phyloP scores from a whole-genome alignment of 441 rosid genomes.

The Biscutella laevigata region DNA sequence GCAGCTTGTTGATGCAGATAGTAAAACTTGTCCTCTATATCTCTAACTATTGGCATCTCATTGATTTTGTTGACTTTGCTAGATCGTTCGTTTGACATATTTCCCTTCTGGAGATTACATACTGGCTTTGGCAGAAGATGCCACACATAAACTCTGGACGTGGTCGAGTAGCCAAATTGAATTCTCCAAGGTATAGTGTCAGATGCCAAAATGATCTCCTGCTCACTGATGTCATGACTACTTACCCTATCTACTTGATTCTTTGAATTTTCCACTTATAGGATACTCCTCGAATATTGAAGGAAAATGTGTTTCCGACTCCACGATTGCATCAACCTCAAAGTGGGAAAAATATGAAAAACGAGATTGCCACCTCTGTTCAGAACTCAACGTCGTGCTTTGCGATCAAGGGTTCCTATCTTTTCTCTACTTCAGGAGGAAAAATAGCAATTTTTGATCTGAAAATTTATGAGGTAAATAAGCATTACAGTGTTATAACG shows the following conservation, averaged over 20 bases:
- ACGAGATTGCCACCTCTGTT: slow-evolving; percentile 19
- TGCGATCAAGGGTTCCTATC: slow-evolving; percentile 26
- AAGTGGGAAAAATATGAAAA: slow-evolving; percentile 26
- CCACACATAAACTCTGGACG: slow-evolving; percentile 30
- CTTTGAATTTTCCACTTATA: background rate
- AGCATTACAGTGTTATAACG: background rate
- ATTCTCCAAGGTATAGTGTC: slow-evolving; percentile 21
- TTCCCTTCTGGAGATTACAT: slow-evolving; percentile 28
- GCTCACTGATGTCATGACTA: background rate
- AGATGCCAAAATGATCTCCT: slow-evolving; percentile 1
- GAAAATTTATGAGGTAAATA: slow-evolving; percentile 28
- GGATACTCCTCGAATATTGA: slow-evolving; percentile 10
- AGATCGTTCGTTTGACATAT: slow-evolving; percentile 25
- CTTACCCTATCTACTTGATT: slow-evolving; percentile 9
- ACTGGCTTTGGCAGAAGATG: slow-evolving; percentile 30
- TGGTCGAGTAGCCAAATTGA: slow-evolving; percentile 22
- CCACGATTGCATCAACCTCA: slow-evolving; percentile 26
- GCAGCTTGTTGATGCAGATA: slow-evolving; percentile 5
- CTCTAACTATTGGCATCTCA: slow-evolving; percentile 7
- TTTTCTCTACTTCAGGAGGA: slow-evolving; percentile 33
- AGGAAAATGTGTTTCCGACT: slow-evolving; percentile 22
- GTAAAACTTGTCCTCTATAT: background rate
- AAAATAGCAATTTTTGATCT: slow-evolving; percentile 29
- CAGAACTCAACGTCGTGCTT: slow-evolving; percentile 22
- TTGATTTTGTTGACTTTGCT: slow-evolving; percentile 15